phyloP scores from a whole-genome alignment of 192 early-diverging fungal species.

The Backusella morwellensis region DNA sequence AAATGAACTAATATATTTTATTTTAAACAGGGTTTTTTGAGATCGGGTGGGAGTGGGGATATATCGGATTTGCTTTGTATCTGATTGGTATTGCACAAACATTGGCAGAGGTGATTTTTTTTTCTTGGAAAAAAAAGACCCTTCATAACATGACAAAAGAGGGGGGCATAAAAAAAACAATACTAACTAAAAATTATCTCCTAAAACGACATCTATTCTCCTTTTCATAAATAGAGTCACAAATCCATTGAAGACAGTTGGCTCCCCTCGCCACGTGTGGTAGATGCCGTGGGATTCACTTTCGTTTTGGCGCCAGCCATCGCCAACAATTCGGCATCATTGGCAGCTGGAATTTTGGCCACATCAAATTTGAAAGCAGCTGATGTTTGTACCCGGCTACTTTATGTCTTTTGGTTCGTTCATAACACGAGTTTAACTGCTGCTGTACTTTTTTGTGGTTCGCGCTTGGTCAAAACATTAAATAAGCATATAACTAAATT shows the following conservation, averaged over 20 bases:
- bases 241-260: slow-evolving; percentile 20
- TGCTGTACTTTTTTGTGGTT: slow-evolving; percentile 22
- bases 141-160: not conserved
- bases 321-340: slow-evolving; percentile 16
- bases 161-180: not conserved
- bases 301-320: slow-evolving; percentile 17
- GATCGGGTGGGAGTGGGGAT: slow-evolving; percentile 27
- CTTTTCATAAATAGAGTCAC: slow-evolving; percentile 19
- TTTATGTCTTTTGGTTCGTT: slow-evolving; percentile 32
- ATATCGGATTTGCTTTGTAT: slow-evolving; percentile 21
- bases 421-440: slow-evolving; percentile 10
- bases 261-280: slow-evolving; percentile 20
- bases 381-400: slow-evolving; percentile 15
- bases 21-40: slow-evolving; percentile 23
- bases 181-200: not conserved
- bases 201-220: not conserved
- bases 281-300: slow-evolving; percentile 22
- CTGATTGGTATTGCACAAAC: slow-evolving; percentile 33
- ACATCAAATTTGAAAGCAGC: slow-evolving; percentile 7
- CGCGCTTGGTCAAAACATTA: slow-evolving; percentile 12
- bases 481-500: slow-evolving; percentile 19
- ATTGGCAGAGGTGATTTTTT: slow-evolving; percentile 21
- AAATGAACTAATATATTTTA: not conserved
- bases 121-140: not conserved
- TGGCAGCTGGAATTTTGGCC: slow-evolving; percentile 22